Evolutionary conservation across 805 yeast species (phyloP), one percentile per base, ranked within the genome.

Genomic region (Monosporozyma solicola): DNA sequence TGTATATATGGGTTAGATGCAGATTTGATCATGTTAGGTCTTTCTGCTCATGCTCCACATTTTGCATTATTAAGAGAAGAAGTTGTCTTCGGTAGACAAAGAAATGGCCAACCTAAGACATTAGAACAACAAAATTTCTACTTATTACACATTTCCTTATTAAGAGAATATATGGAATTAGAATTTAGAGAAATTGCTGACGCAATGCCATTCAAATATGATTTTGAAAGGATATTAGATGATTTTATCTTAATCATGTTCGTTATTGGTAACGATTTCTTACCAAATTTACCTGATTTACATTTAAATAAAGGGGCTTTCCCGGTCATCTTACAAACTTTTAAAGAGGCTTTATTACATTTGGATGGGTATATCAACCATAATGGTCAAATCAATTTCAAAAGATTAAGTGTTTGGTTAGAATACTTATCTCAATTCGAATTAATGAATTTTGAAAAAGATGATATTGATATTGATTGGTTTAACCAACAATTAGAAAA

Each of bases 1-100:
- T 92, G 97, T 75, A 81, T 92, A 49, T 92, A 92, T 68, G 98
- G 98, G 51, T 76, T 92, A 63, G 98, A 92, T 73, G 98, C 98
- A 16, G 98, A 92, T 75, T 76, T 92, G 63, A 92, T 92, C 61
- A 88, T 92, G 87, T 77, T 92, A 67, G 97, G 97, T 16, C 75
- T 92, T 51, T 85, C 88, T 0, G 82, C 88, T 25, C 98, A 92
- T 66, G 97, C 89, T 58, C 96, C 97, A n/a, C 97, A 92, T 70
- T 89, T 91, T 68, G 87, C 96, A 11, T 72, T 94, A 54, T 76
- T 94, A 57, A 84, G 99, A 75, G 99, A 94, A 73, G 98, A 94
- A 70, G 99, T 95, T 24, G 78, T 80, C 0, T 94, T 94, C 73
- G 97, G 97, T 32, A 72, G 74, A 57, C 68, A 64, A 54, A 55